Base-by-base conservation (phyloP, 2,329 filamentous ascomycete genomes). In the Ophiocordyceps camponoti-leonardi region DNA sequence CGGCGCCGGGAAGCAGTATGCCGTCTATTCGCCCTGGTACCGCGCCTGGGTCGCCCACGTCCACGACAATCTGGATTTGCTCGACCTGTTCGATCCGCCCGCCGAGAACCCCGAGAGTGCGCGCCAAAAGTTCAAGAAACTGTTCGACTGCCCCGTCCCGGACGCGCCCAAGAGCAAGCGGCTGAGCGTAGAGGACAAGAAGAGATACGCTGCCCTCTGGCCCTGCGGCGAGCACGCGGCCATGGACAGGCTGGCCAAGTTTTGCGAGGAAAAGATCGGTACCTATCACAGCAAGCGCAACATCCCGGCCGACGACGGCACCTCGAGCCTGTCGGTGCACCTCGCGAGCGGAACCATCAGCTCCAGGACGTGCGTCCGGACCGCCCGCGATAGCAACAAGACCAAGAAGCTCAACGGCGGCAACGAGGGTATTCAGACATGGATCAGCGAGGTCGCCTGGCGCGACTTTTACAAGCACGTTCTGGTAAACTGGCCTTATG, bases 401-500 rank as follows among this genome's bases (percentile, higher is more conserved):
- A 73, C 72, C 1, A 76, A 73, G 57, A 75, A 77, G 47, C 69
- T 94, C 2, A 75, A 86, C 48, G 74, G 67, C 1, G 81, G 82
- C 0, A 71, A 73, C 19, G 62, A 74, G 16, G 84, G 83, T 0
- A 80, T 84, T 47, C 67, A 73, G 44, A 68, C 70, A 0, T 93
- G 85, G 85, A 86, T 92, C 50, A 79, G 79, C 45, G 86, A 93
- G 60, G 71, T 93, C 4, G 86, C 84, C 0, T 92, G 86, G 86
- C 70, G 86, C 14, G 86, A 93, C 55, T 93, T 93, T 56, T 93
- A 93, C 64, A 86, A 81, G 55, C 84, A 92, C 58, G 83, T 94
- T 3, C 64, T 94, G 6, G 83, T 80, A 0, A 67, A 88, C 49
- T 94, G 86, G 85, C 88, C 88, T 0, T 88, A 87, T 54, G 69